Conservation (phyloP, 257 asterid genomes). For the Nemophila menziesii region DNA sequence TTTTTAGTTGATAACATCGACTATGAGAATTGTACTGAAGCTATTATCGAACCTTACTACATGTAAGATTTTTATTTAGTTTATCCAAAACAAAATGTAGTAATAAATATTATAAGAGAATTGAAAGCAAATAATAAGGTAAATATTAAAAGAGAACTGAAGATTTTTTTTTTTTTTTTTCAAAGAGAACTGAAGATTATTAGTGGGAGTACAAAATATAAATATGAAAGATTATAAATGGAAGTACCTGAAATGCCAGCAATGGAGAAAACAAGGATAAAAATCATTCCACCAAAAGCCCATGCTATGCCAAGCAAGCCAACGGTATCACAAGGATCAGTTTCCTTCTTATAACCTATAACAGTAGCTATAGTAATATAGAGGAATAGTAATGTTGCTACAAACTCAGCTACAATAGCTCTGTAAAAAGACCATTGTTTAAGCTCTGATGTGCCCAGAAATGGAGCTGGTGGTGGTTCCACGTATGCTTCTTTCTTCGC, state of each 20-base stretch:
- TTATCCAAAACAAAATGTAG: too few species aligned
- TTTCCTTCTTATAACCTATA: conserved; percentile 11
- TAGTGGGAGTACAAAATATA: too few species aligned
- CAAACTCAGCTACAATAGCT: conserved; percentile 14
- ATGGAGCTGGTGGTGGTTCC: conserved; percentile 8
- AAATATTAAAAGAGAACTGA: too few species aligned
- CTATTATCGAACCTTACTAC: too few species aligned
- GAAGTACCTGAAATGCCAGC: conserved; percentile 20
- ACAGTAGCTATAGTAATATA: conserved; percentile 13
- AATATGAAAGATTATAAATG: too few species aligned
- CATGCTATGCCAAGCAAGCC: conserved; percentile 16
- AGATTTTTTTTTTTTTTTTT: too few species aligned
- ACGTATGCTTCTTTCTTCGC: conserved; percentile 12
- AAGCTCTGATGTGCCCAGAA: conserved; percentile 7
- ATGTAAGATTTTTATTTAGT: too few species aligned
- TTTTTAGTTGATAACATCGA: too few species aligned
- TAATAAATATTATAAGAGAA: too few species aligned
- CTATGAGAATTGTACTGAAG: too few species aligned
- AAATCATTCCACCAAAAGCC: conserved; percentile 9
- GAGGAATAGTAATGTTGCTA: conserved; percentile 17
- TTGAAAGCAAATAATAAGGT: too few species aligned
- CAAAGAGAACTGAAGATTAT: too few species aligned
- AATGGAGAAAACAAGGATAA: conserved; percentile 10
- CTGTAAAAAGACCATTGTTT: conserved; percentile 15
- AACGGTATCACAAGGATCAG: conserved; percentile 8